Base-by-base conservation (phyloP, 2,329 filamentous ascomycete genomes). In the Colletotrichum nymphaeae region DNA sequence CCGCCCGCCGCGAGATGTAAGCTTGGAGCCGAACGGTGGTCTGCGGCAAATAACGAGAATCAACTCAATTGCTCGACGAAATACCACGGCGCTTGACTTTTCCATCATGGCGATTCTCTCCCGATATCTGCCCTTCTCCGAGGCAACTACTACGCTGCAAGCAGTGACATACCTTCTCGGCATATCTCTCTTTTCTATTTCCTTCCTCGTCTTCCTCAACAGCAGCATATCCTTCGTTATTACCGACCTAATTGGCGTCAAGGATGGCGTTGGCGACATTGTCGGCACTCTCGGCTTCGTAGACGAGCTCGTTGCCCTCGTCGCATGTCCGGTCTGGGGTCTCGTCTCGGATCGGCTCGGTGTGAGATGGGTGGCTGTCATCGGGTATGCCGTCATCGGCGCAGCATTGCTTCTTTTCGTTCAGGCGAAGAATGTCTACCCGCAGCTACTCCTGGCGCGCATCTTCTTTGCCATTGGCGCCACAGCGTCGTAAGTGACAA, bases 391-490 rank as follows among this genome's bases (percentile, higher is more conserved):
- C 28, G 90, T 98, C 76, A 93, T 98, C 67, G 95, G 93, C 1
- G 75, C 95, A 14, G 90, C 94, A 24, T 84, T 99, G 73, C 89
- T 93, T 58, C 81, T 95, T 16, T 94, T 98, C 78, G 95, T 98
- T 30, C 94, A 97, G 86, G 94, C 94, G 32, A 88, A 86, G 77
- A 95, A 95, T 83, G 91, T 98, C 9, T 98, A 98, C 83, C 96
- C 97, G 11, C 93, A 97, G 81, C 86, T 99, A 76, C 85, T 98
- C 67, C 85, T 98, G 55, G 95, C 94, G 67, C 89, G 97, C 76
- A 86, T 98, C 63, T 86, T 97, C 68, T 99, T 99, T 83, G 97
- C 95, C 76, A 78, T 98, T 22, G 97, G 97, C 28, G 97, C 94
- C 24, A 95, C 95, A n/a, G 97, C 96, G 26, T 92, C 94, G 88